phyloP scores from a whole-genome alignment of 2,329 filamentous ascomycete genomes.

The Sporothrix pallida region DNA sequence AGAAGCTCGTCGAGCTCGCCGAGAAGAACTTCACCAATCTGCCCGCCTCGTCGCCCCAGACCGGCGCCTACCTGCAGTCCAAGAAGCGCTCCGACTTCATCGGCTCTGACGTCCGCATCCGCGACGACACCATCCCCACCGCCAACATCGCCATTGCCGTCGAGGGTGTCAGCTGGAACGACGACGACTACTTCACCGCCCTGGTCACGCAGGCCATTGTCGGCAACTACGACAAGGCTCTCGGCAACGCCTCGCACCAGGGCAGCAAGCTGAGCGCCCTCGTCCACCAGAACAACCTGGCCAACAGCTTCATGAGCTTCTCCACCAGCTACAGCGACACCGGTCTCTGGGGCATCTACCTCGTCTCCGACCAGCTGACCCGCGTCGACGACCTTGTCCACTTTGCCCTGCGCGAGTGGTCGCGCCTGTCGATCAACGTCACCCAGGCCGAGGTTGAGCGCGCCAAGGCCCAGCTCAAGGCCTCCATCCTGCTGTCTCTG shows the following conservation, averaged over 20 bases:
- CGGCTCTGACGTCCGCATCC: slow-evolving; percentile 92
- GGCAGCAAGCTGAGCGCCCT: slow-evolving; percentile 97
- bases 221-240: slow-evolving; percentile 98
- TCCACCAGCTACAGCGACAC: slow-evolving; percentile 99
- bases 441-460: slow-evolving; percentile 91
- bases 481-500: slow-evolving; percentile 93
- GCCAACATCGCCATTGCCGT: slow-evolving; percentile 98
- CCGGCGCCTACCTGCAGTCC: slow-evolving; percentile 74
- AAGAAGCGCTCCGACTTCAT: slow-evolving; percentile 94
- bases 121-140: slow-evolving; percentile 93
- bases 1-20: slow-evolving; percentile 91
- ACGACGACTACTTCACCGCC: slow-evolving; percentile 98
- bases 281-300: slow-evolving; percentile 91
- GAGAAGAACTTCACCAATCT: slow-evolving; percentile 92
- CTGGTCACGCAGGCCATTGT: slow-evolving; percentile 98
- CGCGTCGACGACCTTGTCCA: slow-evolving; percentile 94
- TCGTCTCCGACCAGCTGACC: slow-evolving; percentile 88
- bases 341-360: slow-evolving; percentile 99
- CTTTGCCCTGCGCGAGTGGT: slow-evolving; percentile 98
- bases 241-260: slow-evolving; percentile 96
- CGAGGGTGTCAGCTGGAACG: slow-evolving; percentile 99
- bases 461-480: slow-evolving; percentile 98
- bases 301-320: slow-evolving; percentile 99
- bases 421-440: slow-evolving; percentile 88
- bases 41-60: slow-evolving; percentile 75